Evolutionary conservation across 352 stramenopile species (phyloP).

Genomic region (Pythium brachiatum): DNA sequence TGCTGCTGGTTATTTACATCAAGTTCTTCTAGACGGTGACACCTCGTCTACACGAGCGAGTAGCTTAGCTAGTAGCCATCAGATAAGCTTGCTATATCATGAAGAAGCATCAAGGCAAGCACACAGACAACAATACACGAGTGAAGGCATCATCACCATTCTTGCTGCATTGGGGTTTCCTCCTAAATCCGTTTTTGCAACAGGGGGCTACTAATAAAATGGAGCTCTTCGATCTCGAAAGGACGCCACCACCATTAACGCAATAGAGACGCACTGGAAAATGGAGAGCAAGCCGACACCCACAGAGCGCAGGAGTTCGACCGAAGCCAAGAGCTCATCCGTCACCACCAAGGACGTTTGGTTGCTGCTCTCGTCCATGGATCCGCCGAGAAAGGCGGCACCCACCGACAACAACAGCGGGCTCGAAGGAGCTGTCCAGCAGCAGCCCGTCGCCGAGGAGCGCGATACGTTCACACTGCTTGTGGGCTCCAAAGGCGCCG

Average conservation of each 20-base stretch:
- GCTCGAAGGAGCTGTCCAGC: background rate
- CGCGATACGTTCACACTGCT: slow-evolving; percentile 74
- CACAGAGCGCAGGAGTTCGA: slow-evolving; percentile 8
- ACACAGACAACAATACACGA: too few relatives aligned
- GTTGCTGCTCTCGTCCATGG: slow-evolving; percentile 58
- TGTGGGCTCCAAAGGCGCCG: slow-evolving; percentile 58
- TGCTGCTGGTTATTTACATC: slow-evolving; percentile 89
- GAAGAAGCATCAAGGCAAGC: too few relatives aligned
- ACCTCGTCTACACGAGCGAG: background rate
- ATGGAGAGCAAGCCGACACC: slow-evolving; percentile 20
- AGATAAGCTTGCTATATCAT: too few relatives aligned
- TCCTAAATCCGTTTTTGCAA: background rate
- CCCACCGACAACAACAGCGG: slow-evolving; percentile 23
- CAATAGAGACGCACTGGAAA: background rate
- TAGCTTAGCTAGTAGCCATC: background rate
- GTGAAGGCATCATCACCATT: too few relatives aligned
- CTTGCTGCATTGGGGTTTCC: background rate
- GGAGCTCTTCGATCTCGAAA: slow-evolving; percentile 7
- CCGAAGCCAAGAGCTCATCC: slow-evolving; percentile 18
- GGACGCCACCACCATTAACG: background rate
- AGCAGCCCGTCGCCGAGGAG: slow-evolving; percentile 35
- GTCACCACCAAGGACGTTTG: slow-evolving; percentile 69
- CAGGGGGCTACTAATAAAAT: slow-evolving; percentile 5
- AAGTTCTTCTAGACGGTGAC: slow-evolving; percentile 76
- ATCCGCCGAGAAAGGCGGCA: slow-evolving; percentile 20